Evolutionary conservation across 2,329 filamentous ascomycete species (phyloP), one percentile per base, ranked within the genome.

Genomic region (Pyricularia sp.): DNA sequence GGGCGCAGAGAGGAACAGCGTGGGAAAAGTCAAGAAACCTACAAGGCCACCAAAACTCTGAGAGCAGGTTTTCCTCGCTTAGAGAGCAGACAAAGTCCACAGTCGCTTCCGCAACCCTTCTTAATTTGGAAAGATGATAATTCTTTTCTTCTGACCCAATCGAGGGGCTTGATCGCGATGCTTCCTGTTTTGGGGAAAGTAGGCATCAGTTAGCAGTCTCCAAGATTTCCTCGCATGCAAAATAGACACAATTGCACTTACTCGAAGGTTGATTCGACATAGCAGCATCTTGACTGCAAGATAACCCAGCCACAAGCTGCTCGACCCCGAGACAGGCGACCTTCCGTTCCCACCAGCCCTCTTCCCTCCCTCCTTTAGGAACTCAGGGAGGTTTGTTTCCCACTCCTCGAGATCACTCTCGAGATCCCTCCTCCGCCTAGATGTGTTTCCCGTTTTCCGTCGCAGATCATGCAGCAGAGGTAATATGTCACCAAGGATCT

Each of bases 231-330:
- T 2, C n/a, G 59, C 13, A 13, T 12, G 1, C 8, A n/a, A 22
- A 8, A 33, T 33, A 62, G 4, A 19, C 68, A 65, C 3, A 24
- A 73, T 70, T 67, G 72, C 77, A 66, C 75, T 72, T 1, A 74
- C 72, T 62, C 81, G 78, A 1, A 82, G 76, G 63, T 77, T 75
- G 26, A 84, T 77, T 1, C 81, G 75, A 30, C 78, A 75, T 0
- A 79, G 72, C 0, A 84, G 71, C 3, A 84, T 73, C 44, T 77
- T 76, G 6, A 79, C 73, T 0, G 79, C 78, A 0, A 84, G 69
- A 67, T 82, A 84, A 0, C 79, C 75, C 2, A 84, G 70, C 3
- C 81, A 78, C 16, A 84, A 73, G 63, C 84, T 84, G 6, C 80
- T 75, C 0, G 79, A 78, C 0, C 81, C 82, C 0, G 66, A 64